phyloP scores from a whole-genome alignment of 2,329 filamentous ascomycete genomes.

The Fusarium hainanense region DNA sequence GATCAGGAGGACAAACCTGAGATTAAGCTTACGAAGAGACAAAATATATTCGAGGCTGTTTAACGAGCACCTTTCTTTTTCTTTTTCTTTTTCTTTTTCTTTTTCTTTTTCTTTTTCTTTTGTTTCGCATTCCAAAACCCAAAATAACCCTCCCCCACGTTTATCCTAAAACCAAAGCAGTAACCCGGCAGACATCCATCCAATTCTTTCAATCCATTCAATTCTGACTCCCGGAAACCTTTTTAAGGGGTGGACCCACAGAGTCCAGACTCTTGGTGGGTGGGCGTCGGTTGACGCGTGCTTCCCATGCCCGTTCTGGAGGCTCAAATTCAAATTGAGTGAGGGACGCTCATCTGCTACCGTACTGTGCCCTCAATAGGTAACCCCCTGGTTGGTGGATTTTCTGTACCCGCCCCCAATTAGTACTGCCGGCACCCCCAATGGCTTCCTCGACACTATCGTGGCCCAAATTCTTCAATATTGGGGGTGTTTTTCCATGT shows the following conservation, averaged over 20 bases:
- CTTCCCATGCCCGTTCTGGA: slow-evolving; percentile 1
- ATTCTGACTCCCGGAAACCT: slow-evolving; percentile 32
- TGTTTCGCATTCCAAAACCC: background rate
- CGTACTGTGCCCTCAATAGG: background rate
- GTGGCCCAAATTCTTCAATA: slow-evolving; percentile 32
- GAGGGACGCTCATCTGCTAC: slow-evolving; percentile 20
- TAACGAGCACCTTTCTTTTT: background rate
- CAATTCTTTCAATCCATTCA: slow-evolving; percentile 9
- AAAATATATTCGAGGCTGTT: slow-evolving; percentile 1
- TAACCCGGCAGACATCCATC: slow-evolving; percentile 18
- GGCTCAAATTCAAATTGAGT: slow-evolving; percentile 26
- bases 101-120: no score
- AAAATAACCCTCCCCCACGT: slow-evolving; percentile 6
- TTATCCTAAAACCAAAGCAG: slow-evolving; percentile 19
- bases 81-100: no score
- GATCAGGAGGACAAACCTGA: slow-evolving; percentile 15
- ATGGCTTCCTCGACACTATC: slow-evolving; percentile 16
- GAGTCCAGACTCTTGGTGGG: slow-evolving; percentile 25
- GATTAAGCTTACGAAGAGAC: slow-evolving; percentile 15
- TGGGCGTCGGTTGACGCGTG: slow-evolving; percentile 21
- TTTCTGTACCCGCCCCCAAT: slow-evolving; percentile 43
- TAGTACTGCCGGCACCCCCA: slow-evolving; percentile 32
- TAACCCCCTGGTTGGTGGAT: slow-evolving; percentile 38
- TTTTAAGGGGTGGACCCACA: slow-evolving; percentile 23
- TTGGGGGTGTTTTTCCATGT: slow-evolving; percentile 31